Percentiles rank a stretch among this genome's conserved stretches.
phyloP scores from a whole-genome alignment of 169 alveolate species.

The Cryptosporidium ryanae region DNA sequence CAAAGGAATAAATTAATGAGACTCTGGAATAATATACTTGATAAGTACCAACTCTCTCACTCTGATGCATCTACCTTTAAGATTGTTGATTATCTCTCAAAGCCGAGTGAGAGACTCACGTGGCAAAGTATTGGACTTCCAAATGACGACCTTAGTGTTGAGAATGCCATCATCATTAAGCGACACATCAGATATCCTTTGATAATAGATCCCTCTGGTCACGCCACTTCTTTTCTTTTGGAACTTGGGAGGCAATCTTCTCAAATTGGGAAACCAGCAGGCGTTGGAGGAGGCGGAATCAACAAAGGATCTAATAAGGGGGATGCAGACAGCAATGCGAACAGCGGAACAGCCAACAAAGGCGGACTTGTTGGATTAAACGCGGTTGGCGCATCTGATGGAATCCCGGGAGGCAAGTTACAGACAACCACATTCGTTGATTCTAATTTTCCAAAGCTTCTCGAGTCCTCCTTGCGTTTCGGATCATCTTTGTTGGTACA shows the following conservation, averaged over 20 bases:
- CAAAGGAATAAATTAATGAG: conserved; percentile 8
- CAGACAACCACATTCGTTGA: conserved; percentile 80
- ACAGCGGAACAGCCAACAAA: background rate
- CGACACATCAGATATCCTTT: conserved; percentile 94
- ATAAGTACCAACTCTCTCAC: conserved; percentile 79
- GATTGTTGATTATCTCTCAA: conserved; percentile 92
- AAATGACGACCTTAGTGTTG: conserved; percentile 95
- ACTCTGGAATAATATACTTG: conserved; percentile 80
- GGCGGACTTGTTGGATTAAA: background rate
- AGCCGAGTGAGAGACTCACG: conserved; percentile 91
- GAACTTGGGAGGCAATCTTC: conserved; percentile 13
- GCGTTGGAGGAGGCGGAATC: background rate
- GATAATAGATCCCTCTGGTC: conserved; percentile 96
- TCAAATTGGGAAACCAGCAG: background rate
- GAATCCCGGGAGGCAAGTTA: conserved; percentile 65
- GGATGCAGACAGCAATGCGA: background rate
- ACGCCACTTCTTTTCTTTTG: conserved; percentile 87
- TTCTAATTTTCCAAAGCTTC: conserved; percentile 90
- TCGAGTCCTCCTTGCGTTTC: conserved; percentile 93
- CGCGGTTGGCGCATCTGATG: conserved; percentile 81
- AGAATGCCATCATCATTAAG: conserved; percentile 92
- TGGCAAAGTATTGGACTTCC: conserved; percentile 92
- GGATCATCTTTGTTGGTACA: conserved; percentile 95
- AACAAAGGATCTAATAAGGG: background rate
- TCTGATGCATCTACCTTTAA: conserved; percentile 88